Conservation (phyloP, 305 asterid species). For the Fraxinus platypoda region DNA sequence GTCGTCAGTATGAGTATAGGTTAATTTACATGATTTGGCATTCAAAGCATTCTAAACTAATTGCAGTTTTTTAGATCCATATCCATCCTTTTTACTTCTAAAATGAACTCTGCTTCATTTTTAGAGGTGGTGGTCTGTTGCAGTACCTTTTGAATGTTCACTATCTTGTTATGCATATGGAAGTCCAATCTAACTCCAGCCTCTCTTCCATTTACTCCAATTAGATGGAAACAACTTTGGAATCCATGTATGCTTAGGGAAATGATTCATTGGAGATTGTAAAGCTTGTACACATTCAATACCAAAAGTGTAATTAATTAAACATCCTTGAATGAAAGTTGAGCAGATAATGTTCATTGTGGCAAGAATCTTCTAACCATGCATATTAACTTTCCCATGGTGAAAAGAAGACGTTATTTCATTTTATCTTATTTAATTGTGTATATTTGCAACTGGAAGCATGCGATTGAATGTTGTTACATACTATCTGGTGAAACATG, state of each 20-base stretch:
- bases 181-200: not conserved
- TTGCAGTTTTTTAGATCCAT: not conserved
- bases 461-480: not conserved
- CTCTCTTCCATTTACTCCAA: not conserved
- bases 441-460: not conserved
- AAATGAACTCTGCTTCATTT: not conserved
- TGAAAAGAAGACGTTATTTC: not conserved
- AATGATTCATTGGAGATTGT: not conserved
- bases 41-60: not conserved
- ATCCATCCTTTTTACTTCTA: not conserved
- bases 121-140: not conserved
- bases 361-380: not conserved
- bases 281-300: not conserved
- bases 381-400: not conserved
- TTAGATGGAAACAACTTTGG: not conserved
- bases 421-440: not conserved
- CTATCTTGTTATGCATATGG: not conserved
- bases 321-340: not conserved
- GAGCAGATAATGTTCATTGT: not conserved
- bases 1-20: not conserved
- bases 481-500: not conserved
- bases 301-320: not conserved
- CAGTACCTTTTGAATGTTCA: not conserved
- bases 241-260: not conserved
- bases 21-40: not conserved